These are phyloP conservation scores for Trametes pubescens DNA, from an alignment of 1,284 basidiomycete species.

Conservation along the genomic window DNA sequence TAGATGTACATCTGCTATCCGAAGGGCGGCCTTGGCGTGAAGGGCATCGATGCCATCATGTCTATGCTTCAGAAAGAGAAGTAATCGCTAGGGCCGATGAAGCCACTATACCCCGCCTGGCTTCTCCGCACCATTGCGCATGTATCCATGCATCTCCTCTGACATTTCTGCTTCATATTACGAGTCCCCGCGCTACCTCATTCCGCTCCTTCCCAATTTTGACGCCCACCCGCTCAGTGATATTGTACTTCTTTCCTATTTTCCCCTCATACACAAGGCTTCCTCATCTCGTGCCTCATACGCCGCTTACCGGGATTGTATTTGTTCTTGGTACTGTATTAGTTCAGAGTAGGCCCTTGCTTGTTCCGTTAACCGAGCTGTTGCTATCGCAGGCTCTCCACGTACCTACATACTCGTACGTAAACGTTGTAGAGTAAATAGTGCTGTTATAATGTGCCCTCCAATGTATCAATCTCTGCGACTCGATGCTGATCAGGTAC, in stretches of 20 bases:
- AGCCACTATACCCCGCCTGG: neutral
- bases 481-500: neutral
- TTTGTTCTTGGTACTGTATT: neutral
- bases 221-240: neutral
- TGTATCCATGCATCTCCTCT: neutral
- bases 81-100: conserved; percentile 27
- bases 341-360: neutral
- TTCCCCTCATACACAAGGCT: conserved; percentile 2
- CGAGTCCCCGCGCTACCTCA: neutral
- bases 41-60: conserved; percentile 51
- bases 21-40: conserved; percentile 42
- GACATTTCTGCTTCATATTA: neutral
- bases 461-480: neutral
- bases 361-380: neutral
- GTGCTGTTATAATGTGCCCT: neutral
- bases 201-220: neutral
- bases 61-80: conserved; percentile 45
- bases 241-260: neutral
- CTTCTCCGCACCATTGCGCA: neutral
- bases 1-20: conserved; percentile 45
- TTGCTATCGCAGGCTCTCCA: neutral
- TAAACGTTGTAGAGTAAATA: neutral
- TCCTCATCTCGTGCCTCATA: neutral
- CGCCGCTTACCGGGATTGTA: neutral
- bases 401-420: neutral